A percentile compares a stretch with the other conserved stretches of the same genome.
These are phyloP conservation scores for Perkinsus chesapeaki DNA, from an alignment of 169 alveolate genomes.

Conservation along the genomic window DNA sequence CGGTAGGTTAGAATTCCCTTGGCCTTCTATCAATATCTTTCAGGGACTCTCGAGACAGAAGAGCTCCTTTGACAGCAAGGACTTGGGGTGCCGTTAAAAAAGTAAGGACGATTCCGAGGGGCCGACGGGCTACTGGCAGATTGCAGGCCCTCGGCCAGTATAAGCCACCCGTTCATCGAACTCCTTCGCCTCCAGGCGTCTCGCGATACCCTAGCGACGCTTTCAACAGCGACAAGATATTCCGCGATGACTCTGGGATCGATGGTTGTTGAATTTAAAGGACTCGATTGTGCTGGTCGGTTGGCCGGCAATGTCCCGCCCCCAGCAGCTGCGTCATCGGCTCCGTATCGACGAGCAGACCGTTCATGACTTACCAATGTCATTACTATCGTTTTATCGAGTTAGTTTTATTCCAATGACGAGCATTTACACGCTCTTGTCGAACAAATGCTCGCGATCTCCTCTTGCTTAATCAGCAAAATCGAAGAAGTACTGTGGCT, in stretches of 20 bases:
- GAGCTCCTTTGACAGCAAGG: background rate
- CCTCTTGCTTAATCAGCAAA: too few species aligned
- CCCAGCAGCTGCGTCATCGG: too few species aligned
- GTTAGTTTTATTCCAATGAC: too few species aligned
- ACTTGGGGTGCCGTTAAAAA: background rate
- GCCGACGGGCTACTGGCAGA: background rate
- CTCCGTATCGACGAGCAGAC: too few species aligned
- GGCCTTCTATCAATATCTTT: background rate
- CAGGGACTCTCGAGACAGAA: background rate
- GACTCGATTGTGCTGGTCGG: background rate
- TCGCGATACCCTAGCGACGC: background rate
- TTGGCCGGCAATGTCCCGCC: too few species aligned
- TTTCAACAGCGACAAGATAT: background rate
- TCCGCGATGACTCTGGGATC: background rate
- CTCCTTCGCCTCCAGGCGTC: background rate
- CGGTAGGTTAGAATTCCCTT: background rate
- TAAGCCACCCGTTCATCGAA: background rate
- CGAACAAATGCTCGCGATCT: too few species aligned
- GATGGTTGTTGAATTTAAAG: background rate
- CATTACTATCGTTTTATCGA: too few species aligned
- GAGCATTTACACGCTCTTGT: too few species aligned
- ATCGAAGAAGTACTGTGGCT: too few species aligned
- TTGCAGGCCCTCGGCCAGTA: background rate
- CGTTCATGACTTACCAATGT: too few species aligned
- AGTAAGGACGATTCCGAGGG: background rate